Conservation (phyloP, 2,329 filamentous ascomycete genomes). For the Chrysoporthe austroafricana region DNA sequence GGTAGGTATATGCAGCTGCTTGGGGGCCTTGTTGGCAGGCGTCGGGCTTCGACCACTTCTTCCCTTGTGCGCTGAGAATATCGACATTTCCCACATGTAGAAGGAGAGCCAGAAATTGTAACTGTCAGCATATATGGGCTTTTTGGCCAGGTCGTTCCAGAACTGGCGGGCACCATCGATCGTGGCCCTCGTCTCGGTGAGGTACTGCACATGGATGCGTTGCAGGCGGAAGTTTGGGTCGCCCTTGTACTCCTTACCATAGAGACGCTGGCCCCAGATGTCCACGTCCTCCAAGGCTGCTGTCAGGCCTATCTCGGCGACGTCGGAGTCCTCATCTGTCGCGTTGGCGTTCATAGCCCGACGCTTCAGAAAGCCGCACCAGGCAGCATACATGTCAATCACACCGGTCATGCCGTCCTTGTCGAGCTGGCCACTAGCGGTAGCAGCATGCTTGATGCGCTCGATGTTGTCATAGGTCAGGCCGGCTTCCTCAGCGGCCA, state of each 20-base stretch:
- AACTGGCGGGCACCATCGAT: constrained; percentile 75
- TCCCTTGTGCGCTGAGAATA: constrained; percentile 53
- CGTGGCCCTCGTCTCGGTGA: constrained; percentile 81
- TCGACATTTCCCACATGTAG: constrained; percentile 87
- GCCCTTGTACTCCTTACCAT: constrained; percentile 77
- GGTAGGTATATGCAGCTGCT: constrained; percentile 62
- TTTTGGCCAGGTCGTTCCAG: constrained; percentile 71
- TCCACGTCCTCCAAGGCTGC: constrained; percentile 86
- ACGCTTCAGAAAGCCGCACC: constrained; percentile 92
- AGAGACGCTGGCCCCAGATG: constrained; percentile 74
- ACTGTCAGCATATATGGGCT: constrained; percentile 71
- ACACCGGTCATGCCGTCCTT: constrained; percentile 85
- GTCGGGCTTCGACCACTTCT: constrained; percentile 56
- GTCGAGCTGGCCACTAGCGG: constrained; percentile 81
- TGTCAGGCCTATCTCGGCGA: constrained; percentile 86
- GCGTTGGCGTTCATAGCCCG: constrained; percentile 76
- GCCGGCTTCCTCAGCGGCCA: constrained; percentile 79
- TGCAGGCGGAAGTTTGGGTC: constrained; percentile 89
- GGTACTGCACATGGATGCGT: constrained; percentile 88
- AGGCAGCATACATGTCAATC: constrained; percentile 88
- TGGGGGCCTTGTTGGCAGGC: constrained; percentile 40
- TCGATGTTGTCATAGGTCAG: constrained; percentile 81
- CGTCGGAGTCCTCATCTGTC: constrained; percentile 81
- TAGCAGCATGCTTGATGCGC: constrained; percentile 89
- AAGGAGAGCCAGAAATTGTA: constrained; percentile 95